These are phyloP conservation scores for Monascus purpureus DNA, from an alignment of 495 filamentous ascomycete genomes.

Conservation along the genomic window DNA sequence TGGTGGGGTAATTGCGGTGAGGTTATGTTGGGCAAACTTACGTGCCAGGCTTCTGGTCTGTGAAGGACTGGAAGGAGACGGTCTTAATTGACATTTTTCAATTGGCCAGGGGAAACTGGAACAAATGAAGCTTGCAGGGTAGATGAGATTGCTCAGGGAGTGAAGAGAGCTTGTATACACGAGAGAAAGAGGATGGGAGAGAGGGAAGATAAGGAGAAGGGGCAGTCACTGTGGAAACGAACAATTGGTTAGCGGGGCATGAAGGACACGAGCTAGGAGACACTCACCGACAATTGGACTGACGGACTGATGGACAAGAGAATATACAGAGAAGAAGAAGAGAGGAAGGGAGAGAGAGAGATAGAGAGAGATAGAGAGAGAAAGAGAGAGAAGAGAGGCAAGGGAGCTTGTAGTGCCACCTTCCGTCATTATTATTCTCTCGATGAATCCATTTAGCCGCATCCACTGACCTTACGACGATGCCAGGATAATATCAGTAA, in stretches of 20 bases:
- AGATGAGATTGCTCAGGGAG: conserved; percentile 6
- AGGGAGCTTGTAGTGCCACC: too few relatives aligned
- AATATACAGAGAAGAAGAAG: too few relatives aligned
- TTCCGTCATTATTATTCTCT: too few relatives aligned
- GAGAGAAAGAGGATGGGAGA: conserved; percentile 1
- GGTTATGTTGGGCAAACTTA: conserved; percentile 37
- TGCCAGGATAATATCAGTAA: too few relatives aligned
- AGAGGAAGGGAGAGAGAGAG: too few relatives aligned
- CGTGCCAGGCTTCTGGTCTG: conserved; percentile 98
- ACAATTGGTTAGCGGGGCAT: background rate
- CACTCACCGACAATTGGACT: conserved; percentile 15
- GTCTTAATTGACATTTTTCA: conserved; percentile 72
- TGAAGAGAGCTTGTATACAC: conserved; percentile 4
- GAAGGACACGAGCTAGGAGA: background rate
- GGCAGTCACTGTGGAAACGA: conserved; percentile 1
- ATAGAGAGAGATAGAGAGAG: too few relatives aligned
- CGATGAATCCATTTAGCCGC: too few relatives aligned
- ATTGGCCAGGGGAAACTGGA: too few relatives aligned
- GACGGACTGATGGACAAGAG: too few relatives aligned
- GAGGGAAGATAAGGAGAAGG: conserved; percentile 5
- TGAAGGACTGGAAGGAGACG: conserved; percentile 64
- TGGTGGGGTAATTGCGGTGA: conserved; percentile 3
- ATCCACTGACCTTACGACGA: too few relatives aligned
- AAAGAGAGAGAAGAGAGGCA: too few relatives aligned
- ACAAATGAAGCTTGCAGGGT: too few relatives aligned